phyloP scores from a whole-genome alignment of 2,329 filamentous ascomycete species.

The Colletotrichum salicis region DNA sequence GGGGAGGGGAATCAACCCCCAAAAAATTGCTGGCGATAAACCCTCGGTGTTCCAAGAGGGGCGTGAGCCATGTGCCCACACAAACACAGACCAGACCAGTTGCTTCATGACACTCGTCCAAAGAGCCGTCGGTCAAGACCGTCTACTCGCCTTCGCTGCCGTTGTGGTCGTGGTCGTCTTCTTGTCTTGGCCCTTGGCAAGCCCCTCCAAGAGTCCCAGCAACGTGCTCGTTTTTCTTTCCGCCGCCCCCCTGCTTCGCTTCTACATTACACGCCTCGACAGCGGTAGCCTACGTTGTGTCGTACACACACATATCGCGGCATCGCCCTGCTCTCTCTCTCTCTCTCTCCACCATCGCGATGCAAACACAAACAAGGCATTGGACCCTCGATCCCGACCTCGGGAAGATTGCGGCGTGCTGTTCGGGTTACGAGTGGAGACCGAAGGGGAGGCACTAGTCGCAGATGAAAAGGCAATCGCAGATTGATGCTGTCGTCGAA shows the following conservation, averaged over 20 bases:
- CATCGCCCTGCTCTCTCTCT: not conserved
- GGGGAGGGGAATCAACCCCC: not conserved
- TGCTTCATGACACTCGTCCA: slow-evolving; percentile 16
- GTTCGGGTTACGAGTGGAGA: not conserved
- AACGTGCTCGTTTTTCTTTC: not conserved
- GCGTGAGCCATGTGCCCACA: slow-evolving; percentile 11
- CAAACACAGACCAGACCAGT: slow-evolving; percentile 7
- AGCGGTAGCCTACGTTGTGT: not conserved
- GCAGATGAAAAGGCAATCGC: slow-evolving; percentile 27
- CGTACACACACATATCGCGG: not conserved
- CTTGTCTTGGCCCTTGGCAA: slow-evolving; percentile 12
- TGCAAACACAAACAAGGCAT: not conserved
- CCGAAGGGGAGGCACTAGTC: not conserved
- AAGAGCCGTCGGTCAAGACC: not conserved
- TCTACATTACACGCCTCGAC: not conserved
- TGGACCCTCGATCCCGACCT: slow-evolving; percentile 17
- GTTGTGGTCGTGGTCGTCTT: slow-evolving; percentile 4
- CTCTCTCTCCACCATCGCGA: slow-evolving; percentile 1
- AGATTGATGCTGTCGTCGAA: slow-evolving; percentile 10
- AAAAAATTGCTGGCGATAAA: not conserved
- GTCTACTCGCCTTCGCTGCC: not conserved
- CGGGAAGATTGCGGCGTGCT: not conserved
- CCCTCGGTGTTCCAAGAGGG: not conserved
- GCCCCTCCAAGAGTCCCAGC: not conserved
- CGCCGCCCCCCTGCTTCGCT: not conserved